Percentiles rank a stretch among this genome's conserved stretches.
These are phyloP conservation scores for Dimocarpus longan DNA, from an alignment of 345 rosid species.

Conservation along the genomic window DNA sequence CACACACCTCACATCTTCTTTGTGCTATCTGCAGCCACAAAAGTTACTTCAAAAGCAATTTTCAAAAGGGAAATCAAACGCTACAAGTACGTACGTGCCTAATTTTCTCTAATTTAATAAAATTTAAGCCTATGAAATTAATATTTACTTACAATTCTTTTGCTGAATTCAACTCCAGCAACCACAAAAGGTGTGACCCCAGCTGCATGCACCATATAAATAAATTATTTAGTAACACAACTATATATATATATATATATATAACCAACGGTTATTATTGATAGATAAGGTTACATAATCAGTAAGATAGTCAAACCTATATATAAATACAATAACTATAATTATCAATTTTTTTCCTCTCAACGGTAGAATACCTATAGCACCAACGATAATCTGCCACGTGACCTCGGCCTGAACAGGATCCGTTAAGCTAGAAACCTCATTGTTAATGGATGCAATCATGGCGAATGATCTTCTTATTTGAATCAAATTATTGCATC, in stretches of 20 bases:
- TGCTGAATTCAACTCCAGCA: constrained; percentile 92
- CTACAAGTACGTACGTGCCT: too few relatives aligned
- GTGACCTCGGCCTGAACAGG: constrained; percentile 51
- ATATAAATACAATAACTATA: neutral
- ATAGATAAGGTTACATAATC: too few relatives aligned
- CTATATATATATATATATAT: too few relatives aligned
- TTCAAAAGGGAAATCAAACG: neutral
- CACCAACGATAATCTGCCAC: constrained; percentile 79
- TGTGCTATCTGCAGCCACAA: constrained; percentile 60
- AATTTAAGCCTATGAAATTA: neutral
- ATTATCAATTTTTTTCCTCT: too few relatives aligned
- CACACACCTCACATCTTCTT: constrained; percentile 69
- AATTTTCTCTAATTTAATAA: neutral
- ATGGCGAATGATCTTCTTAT: constrained; percentile 17
- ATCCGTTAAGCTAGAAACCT: constrained; percentile 43
- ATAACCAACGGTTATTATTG: too few relatives aligned
- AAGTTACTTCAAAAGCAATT: neutral
- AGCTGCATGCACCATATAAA: constrained; percentile 49
- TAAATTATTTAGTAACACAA: neutral
- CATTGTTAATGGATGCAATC: constrained; percentile 33
- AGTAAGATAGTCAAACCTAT: too few relatives aligned
- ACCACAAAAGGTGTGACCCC: constrained; percentile 75
- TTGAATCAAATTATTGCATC: constrained; percentile 15
- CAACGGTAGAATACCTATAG: constrained; percentile 32
- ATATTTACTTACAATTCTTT: constrained; percentile 62